Percentiles rank a stretch among this genome's conserved stretches.
Conservation (phyloP, 2,329 filamentous ascomycete species). For the Diaporthe sp. region DNA sequence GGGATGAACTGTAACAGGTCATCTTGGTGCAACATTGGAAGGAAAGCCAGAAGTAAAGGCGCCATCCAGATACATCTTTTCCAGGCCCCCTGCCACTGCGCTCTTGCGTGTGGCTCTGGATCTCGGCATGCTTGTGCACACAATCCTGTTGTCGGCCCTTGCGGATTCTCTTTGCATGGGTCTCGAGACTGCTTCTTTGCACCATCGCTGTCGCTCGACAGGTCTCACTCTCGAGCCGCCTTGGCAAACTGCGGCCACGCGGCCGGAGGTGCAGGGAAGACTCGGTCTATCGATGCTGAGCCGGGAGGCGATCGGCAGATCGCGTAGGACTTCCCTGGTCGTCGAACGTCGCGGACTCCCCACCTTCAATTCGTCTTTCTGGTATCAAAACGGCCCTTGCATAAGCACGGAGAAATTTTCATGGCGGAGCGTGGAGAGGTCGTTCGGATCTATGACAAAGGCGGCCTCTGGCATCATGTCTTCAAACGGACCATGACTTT, state of each 20-base stretch:
- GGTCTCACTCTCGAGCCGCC: background rate
- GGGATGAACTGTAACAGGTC: background rate
- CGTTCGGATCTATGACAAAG: background rate
- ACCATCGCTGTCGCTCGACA: background rate
- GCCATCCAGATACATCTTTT: background rate
- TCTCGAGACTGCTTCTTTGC: background rate
- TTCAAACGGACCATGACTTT: background rate
- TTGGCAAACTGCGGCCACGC: conserved; percentile 20
- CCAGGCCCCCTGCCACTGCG: background rate
- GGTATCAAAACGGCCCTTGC: conserved; percentile 16
- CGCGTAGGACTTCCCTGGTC: conserved; percentile 15
- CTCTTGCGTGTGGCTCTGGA: background rate
- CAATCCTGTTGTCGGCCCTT: background rate
- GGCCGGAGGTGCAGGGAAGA: conserved; percentile 13
- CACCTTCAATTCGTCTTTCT: conserved; percentile 22
- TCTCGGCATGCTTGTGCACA: background rate
- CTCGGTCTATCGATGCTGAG: conserved; percentile 15
- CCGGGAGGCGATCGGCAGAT: conserved; percentile 15
- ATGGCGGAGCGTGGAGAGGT: background rate
- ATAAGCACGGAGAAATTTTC: conserved; percentile 5
- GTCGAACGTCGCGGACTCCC: background rate
- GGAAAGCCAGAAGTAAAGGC: no score
- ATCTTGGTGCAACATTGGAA: background rate
- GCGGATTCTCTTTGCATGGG: background rate
- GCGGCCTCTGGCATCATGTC: background rate